Conservation (phyloP, 1,284 basidiomycete genomes). For the Mycena citricolor region DNA sequence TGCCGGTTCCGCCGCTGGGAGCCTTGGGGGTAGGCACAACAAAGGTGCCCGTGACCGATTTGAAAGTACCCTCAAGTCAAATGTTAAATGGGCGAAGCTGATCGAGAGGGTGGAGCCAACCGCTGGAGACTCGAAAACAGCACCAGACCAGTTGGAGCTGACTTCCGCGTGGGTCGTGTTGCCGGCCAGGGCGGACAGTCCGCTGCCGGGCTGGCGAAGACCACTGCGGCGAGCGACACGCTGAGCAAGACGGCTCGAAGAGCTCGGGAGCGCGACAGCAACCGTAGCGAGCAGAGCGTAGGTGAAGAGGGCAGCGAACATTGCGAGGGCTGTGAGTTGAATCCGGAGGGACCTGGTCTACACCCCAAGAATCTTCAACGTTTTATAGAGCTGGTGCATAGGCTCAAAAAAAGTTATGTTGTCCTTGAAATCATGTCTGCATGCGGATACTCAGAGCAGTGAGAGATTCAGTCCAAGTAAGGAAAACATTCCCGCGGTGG, state of each 20-base stretch:
- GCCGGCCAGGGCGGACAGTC: not conserved
- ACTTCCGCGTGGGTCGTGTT: constrained; percentile 18
- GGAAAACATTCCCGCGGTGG: too few relatives aligned
- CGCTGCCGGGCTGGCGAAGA: not conserved
- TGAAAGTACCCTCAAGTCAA: constrained; percentile 14
- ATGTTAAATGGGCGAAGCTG: not conserved
- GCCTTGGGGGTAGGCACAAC: constrained; percentile 17
- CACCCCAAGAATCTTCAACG: too few relatives aligned
- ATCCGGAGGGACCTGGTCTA: too few relatives aligned
- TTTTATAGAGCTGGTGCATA: too few relatives aligned
- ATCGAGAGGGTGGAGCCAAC: constrained; percentile 1
- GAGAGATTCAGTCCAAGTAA: too few relatives aligned
- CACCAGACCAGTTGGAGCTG: constrained; percentile 29
- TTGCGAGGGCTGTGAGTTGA: too few relatives aligned
- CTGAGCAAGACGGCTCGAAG: not conserved
- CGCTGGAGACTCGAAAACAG: constrained; percentile 23
- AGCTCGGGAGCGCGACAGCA: constrained; percentile 2
- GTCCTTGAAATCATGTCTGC: too few relatives aligned
- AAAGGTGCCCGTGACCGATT: constrained; percentile 23
- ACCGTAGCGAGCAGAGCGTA: constrained; percentile 4
- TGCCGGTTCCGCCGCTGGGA: constrained; percentile 6
- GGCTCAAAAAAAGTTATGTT: too few relatives aligned
- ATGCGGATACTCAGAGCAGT: too few relatives aligned
- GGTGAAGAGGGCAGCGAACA: constrained; percentile 2
- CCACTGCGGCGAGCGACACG: constrained; percentile 6